Conservation (phyloP, 139 green algal species). For the Auxenochlorella pyrenoidosa region DNA sequence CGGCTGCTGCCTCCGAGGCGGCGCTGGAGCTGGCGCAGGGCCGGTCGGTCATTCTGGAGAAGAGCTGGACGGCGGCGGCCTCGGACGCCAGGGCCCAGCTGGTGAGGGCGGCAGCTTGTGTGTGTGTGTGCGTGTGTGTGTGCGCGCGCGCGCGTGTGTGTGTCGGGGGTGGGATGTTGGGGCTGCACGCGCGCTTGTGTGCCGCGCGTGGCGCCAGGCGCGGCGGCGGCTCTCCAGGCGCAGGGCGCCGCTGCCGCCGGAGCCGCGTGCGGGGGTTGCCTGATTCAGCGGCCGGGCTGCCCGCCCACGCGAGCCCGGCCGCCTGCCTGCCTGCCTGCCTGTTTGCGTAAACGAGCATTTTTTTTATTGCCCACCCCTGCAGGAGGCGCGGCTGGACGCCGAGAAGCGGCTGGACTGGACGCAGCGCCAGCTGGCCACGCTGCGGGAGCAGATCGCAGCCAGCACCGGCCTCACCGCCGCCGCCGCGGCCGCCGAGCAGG, state of each 20-base stretch:
- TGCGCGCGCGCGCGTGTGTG: too few relatives aligned
- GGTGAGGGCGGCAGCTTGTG: background rate
- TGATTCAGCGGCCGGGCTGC: too few relatives aligned
- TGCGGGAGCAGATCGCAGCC: background rate
- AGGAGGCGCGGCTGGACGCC: constrained; percentile 14
- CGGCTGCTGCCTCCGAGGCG: background rate
- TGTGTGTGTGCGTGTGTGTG: background rate
- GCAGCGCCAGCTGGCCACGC: background rate
- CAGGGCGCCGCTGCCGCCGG: too few relatives aligned
- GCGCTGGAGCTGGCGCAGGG: background rate
- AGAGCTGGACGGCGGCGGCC: background rate
- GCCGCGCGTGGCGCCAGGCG: too few relatives aligned
- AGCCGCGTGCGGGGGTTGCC: too few relatives aligned
- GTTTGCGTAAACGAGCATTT: too few relatives aligned
- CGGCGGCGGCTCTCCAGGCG: too few relatives aligned
- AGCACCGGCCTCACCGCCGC: background rate
- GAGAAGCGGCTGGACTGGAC: constrained; percentile 6
- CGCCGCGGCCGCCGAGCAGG: background rate
- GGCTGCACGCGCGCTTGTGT: too few relatives aligned
- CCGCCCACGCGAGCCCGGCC: too few relatives aligned
- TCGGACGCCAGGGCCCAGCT: background rate
- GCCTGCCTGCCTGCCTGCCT: too few relatives aligned
- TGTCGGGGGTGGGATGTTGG: too few relatives aligned
- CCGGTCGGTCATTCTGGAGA: constrained; percentile 2
- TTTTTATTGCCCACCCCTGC: too few relatives aligned